Evolutionary conservation across 2,329 filamentous ascomycete species (phyloP).

Genomic region (Aspergillus bombycis): DNA sequence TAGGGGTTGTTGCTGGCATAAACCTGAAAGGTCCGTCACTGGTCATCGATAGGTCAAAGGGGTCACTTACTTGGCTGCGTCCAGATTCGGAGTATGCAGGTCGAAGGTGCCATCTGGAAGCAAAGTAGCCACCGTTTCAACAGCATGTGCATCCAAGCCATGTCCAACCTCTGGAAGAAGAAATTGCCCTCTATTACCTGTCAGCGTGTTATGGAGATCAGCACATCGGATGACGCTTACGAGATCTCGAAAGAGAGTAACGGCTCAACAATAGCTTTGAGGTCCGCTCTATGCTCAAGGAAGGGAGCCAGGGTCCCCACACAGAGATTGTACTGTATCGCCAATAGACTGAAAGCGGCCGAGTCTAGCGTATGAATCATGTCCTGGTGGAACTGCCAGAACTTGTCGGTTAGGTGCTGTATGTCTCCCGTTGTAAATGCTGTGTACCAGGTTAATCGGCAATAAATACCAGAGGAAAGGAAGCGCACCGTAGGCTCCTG

Average conservation of each 20-base stretch:
- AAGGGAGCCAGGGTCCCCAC: conserved; percentile 25
- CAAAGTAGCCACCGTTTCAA: conserved; percentile 43
- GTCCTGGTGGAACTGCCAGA: conserved; percentile 8
- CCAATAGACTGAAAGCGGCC: conserved; percentile 15
- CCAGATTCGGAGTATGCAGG: conserved; percentile 35
- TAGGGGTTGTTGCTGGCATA: conserved; percentile 24
- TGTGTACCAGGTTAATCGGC: not conserved
- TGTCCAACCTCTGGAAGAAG: conserved; percentile 46
- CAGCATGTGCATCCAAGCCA: conserved; percentile 42
- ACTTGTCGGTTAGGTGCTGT: conserved; percentile 3
- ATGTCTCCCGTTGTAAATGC: conserved; percentile 8
- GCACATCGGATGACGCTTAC: conserved; percentile 10
- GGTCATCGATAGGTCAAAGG: not conserved
- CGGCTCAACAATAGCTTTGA: conserved; percentile 20
- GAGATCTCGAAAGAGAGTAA: conserved; percentile 24
- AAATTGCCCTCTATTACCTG: conserved; percentile 28
- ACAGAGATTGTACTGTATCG: conserved; percentile 25
- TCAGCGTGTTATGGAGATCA: not conserved
- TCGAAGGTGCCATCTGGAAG: conserved; percentile 36
- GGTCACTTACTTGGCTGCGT: conserved; percentile 37
- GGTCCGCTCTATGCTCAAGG: conserved; percentile 16
- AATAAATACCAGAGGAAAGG: fast-evolving
- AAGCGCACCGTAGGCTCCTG: conserved; percentile 2
- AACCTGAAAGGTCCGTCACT: conserved; percentile 5
- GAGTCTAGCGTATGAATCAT: conserved; percentile 1